Percentiles rank a stretch among this genome's conserved stretches.
These are phyloP conservation scores for Macrotyloma uniflorum DNA, from an alignment of 306 rosid genomes.

Conservation along the genomic window DNA sequence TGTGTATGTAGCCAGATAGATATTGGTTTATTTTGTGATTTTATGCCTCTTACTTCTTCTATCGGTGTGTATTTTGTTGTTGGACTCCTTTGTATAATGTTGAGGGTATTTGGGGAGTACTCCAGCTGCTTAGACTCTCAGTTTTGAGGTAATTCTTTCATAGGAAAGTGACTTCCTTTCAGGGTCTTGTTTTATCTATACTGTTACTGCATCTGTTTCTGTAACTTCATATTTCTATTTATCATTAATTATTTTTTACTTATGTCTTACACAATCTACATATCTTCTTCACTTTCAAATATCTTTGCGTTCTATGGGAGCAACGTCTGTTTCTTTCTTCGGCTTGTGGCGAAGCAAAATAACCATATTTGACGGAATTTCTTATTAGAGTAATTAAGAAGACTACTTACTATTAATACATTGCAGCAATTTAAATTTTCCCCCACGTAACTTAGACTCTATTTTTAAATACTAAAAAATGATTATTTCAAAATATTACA, in stretches of 20 bases:
- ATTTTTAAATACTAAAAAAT: neutral
- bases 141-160: conserved; percentile 51
- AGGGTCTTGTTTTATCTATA: conserved; percentile 12
- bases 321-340: conserved; percentile 15
- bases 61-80: neutral
- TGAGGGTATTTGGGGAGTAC: conserved; percentile 33
- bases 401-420: no score
- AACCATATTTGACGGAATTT: neutral
- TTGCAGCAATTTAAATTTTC: neutral
- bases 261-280: neutral
- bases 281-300: conserved; percentile 14
- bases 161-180: conserved; percentile 31
- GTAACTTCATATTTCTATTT: conserved; percentile 26
- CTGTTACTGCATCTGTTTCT: neutral
- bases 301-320: conserved; percentile 18
- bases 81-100: conserved; percentile 42
- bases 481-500: no score
- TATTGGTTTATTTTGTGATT: conserved; percentile 29
- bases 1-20: conserved; percentile 1
- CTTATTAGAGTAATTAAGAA: neutral
- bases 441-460: neutral
- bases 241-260: conserved; percentile 13
- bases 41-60: conserved; percentile 7
- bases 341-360: neutral
- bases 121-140: conserved; percentile 30